Conservation (phyloP, 2,329 filamentous ascomycete species). For the Pseudophaeomoniella oleicola region DNA sequence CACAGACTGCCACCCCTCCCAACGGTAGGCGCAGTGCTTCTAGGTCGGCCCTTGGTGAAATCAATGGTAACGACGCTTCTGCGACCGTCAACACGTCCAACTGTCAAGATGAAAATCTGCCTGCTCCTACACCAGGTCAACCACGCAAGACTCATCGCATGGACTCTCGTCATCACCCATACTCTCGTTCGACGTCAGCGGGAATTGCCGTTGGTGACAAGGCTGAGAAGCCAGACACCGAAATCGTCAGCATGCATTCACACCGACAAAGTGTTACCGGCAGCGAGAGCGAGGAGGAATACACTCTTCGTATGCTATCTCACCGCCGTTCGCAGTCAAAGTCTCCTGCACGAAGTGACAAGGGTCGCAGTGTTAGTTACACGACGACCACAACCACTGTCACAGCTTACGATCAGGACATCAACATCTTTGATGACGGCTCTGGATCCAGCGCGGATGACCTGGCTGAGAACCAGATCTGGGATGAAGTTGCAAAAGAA, state of each 20-base stretch:
- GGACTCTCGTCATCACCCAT: constrained; percentile 60
- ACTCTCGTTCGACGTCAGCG: constrained; percentile 43
- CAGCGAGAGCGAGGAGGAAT: constrained; percentile 67
- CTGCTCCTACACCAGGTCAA: constrained; percentile 88
- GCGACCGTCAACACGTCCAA: constrained; percentile 37
- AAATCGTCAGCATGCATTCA: constrained; percentile 38
- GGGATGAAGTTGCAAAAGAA: constrained; percentile 12
- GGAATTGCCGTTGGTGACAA: constrained; percentile 17
- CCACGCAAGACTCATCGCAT: constrained; percentile 75
- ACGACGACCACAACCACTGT: constrained; percentile 11
- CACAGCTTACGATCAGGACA: constrained; percentile 10
- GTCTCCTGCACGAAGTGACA: constrained; percentile 11
- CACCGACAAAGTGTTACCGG: constrained; percentile 45
- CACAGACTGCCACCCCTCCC: constrained; percentile 69
- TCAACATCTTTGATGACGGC: constrained; percentile 13
- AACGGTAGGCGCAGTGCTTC: constrained; percentile 48
- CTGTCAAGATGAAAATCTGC: constrained; percentile 81
- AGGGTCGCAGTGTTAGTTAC: constrained; percentile 14
- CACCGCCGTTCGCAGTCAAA: constrained; percentile 30
- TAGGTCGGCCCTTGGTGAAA: constrained; percentile 81
- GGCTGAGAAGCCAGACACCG: constrained; percentile 36
- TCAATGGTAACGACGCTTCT: constrained; percentile 60
- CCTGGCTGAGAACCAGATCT: constrained; percentile 10
- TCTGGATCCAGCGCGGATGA: constrained; percentile 5
- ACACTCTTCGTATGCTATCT: constrained; percentile 59